phyloP scores from a whole-genome alignment of 176 grass and related monocot genomes.

The Canna indica region DNA sequence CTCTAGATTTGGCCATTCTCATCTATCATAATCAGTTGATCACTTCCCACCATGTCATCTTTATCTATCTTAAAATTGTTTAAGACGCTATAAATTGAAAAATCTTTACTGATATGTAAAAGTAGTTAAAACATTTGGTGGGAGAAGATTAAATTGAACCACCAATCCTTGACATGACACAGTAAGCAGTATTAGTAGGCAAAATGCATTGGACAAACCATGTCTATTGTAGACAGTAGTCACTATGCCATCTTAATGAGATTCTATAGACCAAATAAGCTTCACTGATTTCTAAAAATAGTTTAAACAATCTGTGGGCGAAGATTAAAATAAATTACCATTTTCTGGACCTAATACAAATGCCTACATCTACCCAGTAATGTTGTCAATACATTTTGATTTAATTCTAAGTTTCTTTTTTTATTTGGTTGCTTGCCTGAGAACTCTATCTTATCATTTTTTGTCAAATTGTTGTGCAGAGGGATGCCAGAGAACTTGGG shows the following conservation, averaged over 20 bases:
- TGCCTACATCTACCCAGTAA: background rate
- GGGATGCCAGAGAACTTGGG: constrained; percentile 42
- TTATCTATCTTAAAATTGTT: background rate
- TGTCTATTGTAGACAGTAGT: too few species aligned
- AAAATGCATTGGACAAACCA: background rate
- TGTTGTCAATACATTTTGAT: background rate
- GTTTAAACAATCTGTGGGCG: too few species aligned
- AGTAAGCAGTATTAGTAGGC: background rate
- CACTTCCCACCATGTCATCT: background rate
- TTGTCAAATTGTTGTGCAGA: constrained; percentile 35
- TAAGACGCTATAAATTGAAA: background rate
- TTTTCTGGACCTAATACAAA: too few species aligned
- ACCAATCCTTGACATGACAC: background rate
- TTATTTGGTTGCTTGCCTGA: background rate
- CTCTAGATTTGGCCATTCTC: too few species aligned
- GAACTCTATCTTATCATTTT: constrained; percentile 10
- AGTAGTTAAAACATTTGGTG: background rate
- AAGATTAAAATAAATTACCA: too few species aligned
- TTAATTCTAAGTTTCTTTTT: background rate
- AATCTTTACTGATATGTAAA: background rate
- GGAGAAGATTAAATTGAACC: background rate
- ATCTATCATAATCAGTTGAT: background rate
- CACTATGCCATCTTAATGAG: too few species aligned
- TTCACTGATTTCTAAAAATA: too few species aligned
- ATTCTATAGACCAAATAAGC: too few species aligned